Conservation (phyloP, 768 basidiomycete species). For the Gymnopilus dilepis region DNA sequence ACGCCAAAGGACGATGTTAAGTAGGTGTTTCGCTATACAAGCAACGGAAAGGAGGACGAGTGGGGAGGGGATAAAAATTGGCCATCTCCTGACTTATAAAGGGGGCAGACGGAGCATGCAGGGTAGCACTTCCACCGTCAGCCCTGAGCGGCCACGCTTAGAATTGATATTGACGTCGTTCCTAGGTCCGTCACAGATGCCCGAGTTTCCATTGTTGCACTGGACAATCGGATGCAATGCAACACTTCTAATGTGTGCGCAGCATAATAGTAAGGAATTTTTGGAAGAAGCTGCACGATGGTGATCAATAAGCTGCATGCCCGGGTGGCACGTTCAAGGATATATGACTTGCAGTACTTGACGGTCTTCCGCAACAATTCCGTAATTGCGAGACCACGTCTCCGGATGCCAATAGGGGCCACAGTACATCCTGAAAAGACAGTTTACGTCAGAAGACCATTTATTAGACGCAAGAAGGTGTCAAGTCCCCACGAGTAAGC, state of each 20-base stretch:
- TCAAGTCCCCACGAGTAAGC: too few species aligned
- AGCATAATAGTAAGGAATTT: neutral
- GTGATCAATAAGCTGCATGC: too few species aligned
- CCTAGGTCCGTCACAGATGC: neutral
- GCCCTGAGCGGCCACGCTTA: conserved; percentile 2
- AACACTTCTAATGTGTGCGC: neutral
- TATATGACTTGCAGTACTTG: too few species aligned
- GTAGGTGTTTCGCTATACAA: neutral
- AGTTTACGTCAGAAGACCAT: too few species aligned
- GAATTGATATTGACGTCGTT: conserved; percentile 3
- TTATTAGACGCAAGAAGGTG: too few species aligned
- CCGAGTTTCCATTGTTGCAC: conserved; percentile 3
- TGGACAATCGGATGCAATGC: neutral
- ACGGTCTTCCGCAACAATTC: too few species aligned
- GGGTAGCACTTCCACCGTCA: conserved; percentile 4
- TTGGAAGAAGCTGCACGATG: too few species aligned
- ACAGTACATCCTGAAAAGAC: too few species aligned
- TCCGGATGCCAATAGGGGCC: too few species aligned
- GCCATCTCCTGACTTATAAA: conserved; percentile 5
- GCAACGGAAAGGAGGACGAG: neutral
- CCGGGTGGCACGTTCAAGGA: too few species aligned
- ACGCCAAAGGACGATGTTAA: neutral
- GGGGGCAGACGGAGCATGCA: conserved; percentile 9
- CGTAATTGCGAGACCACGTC: too few species aligned
- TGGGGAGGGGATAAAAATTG: neutral